Percentiles rank a stretch among this genome's conserved stretches.
These are phyloP conservation scores for Citrullus colocynthis DNA, from an alignment of 306 rosid species.

Conservation along the genomic window DNA sequence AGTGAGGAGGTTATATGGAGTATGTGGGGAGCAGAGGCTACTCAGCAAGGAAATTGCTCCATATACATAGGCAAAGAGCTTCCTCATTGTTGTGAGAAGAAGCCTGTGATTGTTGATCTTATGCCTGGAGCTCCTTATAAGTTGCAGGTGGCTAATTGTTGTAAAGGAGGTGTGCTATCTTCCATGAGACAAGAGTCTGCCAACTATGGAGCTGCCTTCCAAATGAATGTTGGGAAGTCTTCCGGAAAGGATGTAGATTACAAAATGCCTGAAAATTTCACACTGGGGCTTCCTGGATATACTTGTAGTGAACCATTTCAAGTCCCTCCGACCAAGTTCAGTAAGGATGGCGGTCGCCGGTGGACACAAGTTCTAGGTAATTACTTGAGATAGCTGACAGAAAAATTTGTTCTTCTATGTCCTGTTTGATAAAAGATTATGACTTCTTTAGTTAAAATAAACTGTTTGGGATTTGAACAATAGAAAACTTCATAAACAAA, in stretches of 20 bases:
- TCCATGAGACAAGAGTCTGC: conserved; percentile 46
- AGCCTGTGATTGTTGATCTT: conserved; percentile 48
- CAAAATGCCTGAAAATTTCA: conserved; percentile 40
- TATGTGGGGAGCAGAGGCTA: conserved; percentile 72
- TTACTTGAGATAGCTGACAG: neutral
- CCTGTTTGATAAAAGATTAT: neutral
- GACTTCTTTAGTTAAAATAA: neutral
- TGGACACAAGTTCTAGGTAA: conserved; percentile 57
- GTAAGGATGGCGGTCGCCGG: conserved; percentile 30
- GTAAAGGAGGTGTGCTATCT: conserved; percentile 50
- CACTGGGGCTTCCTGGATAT: conserved; percentile 55
- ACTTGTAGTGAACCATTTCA: conserved; percentile 33
- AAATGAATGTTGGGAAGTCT: conserved; percentile 30
- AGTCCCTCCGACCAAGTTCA: conserved; percentile 36
- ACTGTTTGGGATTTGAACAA: neutral
- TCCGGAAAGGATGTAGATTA: neutral
- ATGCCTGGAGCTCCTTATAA: conserved; percentile 48
- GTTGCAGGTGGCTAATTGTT: conserved; percentile 44
- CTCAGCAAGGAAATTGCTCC: conserved; percentile 55
- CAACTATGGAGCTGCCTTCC: conserved; percentile 27
- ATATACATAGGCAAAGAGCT: conserved; percentile 24
- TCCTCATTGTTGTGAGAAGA: conserved; percentile 60
- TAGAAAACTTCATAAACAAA: neutral
- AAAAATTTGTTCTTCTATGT: neutral
- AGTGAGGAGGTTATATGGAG: conserved; percentile 58